Evolutionary conservation across 257 asterid species (phyloP).

Genomic region (Parsonsia alboflavescens): DNA sequence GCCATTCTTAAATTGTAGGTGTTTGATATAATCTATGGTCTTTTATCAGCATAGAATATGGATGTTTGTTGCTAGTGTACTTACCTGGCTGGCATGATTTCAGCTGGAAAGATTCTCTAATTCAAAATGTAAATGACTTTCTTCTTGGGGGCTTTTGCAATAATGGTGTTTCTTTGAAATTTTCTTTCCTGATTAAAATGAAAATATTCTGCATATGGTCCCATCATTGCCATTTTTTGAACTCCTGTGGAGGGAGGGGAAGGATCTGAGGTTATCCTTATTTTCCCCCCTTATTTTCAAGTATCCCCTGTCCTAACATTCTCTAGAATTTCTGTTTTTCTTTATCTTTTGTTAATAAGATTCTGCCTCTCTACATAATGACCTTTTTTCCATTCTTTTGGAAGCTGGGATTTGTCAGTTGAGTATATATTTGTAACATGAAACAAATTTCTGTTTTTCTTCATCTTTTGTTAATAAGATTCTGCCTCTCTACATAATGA

Average conservation of each 20-base stretch:
- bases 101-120: background rate
- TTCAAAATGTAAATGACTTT: background rate
- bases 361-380: background rate
- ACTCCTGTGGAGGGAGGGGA: background rate
- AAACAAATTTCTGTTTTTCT: background rate
- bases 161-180: no score
- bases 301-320: background rate
- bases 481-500: background rate
- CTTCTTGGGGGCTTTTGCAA: background rate
- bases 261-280: background rate
- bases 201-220: background rate
- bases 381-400: background rate
- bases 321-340: background rate
- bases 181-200: no score
- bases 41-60: background rate
- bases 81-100: background rate
- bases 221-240: background rate
- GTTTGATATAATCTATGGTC: background rate
- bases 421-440: background rate
- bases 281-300: background rate
- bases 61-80: background rate
- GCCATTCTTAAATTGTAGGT: background rate
- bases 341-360: background rate
- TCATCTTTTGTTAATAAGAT: background rate
- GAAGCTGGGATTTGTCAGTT: background rate